Conservation (phyloP, 352 stramenopile species). For the Pythium folliculosum region DNA sequence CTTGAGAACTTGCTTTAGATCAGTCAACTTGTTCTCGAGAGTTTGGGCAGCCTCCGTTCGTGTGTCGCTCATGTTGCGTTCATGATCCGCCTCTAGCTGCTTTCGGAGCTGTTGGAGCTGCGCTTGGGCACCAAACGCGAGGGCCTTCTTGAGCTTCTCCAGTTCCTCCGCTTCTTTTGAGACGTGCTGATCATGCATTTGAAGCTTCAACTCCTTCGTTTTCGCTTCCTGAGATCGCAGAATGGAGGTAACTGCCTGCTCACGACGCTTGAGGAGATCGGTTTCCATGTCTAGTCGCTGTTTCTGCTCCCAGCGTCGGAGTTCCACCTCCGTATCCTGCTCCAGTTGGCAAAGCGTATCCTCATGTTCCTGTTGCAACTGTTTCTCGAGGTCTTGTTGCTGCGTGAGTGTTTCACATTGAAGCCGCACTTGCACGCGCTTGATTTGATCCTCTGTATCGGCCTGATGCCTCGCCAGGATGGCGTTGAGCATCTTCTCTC, state of each 20-base stretch:
- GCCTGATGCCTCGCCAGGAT: slow-evolving; percentile 40
- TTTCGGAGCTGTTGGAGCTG: slow-evolving; percentile 61
- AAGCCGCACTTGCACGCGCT: slow-evolving; percentile 41
- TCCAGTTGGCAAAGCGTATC: slow-evolving; percentile 36
- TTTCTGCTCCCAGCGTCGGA: slow-evolving; percentile 46
- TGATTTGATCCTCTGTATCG: slow-evolving; percentile 40
- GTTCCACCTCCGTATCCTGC: slow-evolving; percentile 28
- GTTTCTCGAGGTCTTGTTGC: slow-evolving; percentile 33
- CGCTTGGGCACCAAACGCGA: slow-evolving; percentile 60
- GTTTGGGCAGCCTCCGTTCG: slow-evolving; percentile 29
- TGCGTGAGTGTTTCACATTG: slow-evolving; percentile 39
- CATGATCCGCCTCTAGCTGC: slow-evolving; percentile 42
- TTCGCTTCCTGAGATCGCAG: slow-evolving; percentile 49
- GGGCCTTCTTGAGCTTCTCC: slow-evolving; percentile 57
- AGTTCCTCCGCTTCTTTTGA: slow-evolving; percentile 49
- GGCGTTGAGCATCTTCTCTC: slow-evolving; percentile 36
- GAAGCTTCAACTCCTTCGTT: slow-evolving; percentile 42
- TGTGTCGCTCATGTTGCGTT: slow-evolving; percentile 35
- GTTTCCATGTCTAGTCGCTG: slow-evolving; percentile 48
- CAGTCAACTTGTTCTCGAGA: slow-evolving; percentile 39
- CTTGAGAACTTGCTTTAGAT: slow-evolving; percentile 47
- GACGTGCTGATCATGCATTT: slow-evolving; percentile 40
- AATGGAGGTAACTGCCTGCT: slow-evolving; percentile 35
- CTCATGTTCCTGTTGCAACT: slow-evolving; percentile 42
- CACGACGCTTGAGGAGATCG: slow-evolving; percentile 43